Conservation (phyloP, 108 stramenopile genomes). For the Stephanodiscus triporus region DNA sequence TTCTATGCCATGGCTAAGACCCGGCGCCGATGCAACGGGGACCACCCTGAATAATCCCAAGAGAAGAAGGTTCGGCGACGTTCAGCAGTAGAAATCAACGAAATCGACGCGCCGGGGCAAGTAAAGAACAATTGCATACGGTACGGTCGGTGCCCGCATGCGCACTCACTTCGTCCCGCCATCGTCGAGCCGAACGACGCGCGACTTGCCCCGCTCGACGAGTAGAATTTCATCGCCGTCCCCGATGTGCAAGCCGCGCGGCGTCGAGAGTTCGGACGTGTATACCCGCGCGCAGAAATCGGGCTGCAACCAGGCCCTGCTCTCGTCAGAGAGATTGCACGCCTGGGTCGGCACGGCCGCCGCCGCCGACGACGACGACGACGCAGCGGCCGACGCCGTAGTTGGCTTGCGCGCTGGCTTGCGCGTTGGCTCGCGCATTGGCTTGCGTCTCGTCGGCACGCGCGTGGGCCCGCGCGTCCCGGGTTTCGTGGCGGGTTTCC, state of each 20-base stretch:
- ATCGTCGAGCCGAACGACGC: constrained; percentile 37
- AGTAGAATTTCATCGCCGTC: constrained; percentile 34
- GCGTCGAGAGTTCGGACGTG: constrained; percentile 21
- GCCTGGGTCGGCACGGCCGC: no score
- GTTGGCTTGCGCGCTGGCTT: no score
- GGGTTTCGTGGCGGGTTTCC: no score
- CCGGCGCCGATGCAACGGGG: constrained; percentile 33
- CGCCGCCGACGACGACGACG: no score
- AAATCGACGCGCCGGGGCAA: no score
- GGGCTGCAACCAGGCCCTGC: constrained; percentile 29
- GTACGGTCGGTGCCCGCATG: not conserved
- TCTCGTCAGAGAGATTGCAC: no score
- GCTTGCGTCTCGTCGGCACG: no score
- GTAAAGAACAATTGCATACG: not conserved
- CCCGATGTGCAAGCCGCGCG: constrained; percentile 43
- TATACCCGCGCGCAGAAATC: constrained; percentile 30
- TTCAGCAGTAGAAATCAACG: no score
- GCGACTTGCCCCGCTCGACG: constrained; percentile 34
- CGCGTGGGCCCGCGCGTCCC: no score
- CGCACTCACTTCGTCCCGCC: not conserved
- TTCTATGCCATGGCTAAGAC: constrained; percentile 70
- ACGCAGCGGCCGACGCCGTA: no score
- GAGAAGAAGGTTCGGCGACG: not conserved
- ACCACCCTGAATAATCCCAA: not conserved
- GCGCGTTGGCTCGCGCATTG: no score